Percentiles rank a stretch among this genome's conserved stretches.
phyloP scores from a whole-genome alignment of 2,329 filamentous ascomycete species.

The Huntiella omanensis region DNA sequence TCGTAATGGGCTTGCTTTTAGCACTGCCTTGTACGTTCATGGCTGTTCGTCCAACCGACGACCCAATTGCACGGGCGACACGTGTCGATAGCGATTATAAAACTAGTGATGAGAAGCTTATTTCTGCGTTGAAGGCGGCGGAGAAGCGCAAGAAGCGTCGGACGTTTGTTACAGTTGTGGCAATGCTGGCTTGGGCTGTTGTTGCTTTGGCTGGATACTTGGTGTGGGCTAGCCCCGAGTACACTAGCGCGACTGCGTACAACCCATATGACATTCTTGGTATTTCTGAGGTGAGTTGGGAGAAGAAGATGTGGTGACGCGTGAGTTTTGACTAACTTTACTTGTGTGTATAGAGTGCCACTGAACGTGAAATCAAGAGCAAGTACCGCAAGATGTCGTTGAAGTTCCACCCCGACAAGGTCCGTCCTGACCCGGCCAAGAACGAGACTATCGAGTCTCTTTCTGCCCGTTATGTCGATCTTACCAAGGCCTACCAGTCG shows the following conservation, averaged over 20 bases:
- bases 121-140: conserved; percentile 63
- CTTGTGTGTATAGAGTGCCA: conserved; percentile 40
- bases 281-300: conserved; percentile 49
- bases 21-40: conserved; percentile 73
- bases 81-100: conserved; percentile 38
- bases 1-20: conserved; percentile 74
- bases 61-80: conserved; percentile 29
- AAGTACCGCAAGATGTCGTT: conserved; percentile 76
- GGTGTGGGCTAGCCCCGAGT: conserved; percentile 37
- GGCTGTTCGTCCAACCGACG: conserved; percentile 31
- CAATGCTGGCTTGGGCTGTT: conserved; percentile 57
- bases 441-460: conserved; percentile 76
- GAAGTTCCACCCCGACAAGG: conserved; percentile 85
- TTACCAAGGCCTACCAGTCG: conserved; percentile 95
- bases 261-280: conserved; percentile 93
- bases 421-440: conserved; percentile 60
- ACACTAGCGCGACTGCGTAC: conserved; percentile 49
- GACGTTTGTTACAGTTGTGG: conserved; percentile 64
- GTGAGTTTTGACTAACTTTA: neutral
- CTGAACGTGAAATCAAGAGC: conserved; percentile 80
- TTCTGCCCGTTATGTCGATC: conserved; percentile 79
- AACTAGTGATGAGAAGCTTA: conserved; percentile 64
- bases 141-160: conserved; percentile 81
- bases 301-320: neutral
- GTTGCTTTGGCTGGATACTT: conserved; percentile 89